Conservation (phyloP, 31 red algal species). For the Asparagopsis taxiformis region DNA sequence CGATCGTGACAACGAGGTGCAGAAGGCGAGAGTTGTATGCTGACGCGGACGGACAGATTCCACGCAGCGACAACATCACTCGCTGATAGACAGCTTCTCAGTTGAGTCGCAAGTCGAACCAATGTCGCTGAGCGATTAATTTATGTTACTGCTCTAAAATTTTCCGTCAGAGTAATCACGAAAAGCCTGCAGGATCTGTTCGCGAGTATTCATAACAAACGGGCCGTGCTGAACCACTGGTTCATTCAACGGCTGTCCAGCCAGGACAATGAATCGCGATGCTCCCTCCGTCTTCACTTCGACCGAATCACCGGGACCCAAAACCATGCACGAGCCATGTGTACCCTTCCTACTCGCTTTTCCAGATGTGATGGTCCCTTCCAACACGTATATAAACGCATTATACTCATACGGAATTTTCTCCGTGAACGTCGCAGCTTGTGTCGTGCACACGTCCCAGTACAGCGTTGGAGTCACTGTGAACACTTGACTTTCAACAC, state of each 20-base stretch:
- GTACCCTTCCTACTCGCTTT: constrained; percentile 36
- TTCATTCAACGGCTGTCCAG: constrained; percentile 82
- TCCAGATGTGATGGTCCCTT: constrained; percentile 47
- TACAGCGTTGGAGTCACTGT: constrained; percentile 83
- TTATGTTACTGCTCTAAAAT: too few species aligned
- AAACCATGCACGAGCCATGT: constrained; percentile 64
- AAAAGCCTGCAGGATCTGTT: constrained; percentile 88
- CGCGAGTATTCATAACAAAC: constrained; percentile 93
- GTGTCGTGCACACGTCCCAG: constrained; percentile 64
- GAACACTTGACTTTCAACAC: constrained; percentile 69
- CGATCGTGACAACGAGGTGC: too few species aligned
- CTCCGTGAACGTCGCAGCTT: constrained; percentile 48
- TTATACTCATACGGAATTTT: constrained; percentile 63
- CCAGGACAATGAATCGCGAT: constrained; percentile 76
- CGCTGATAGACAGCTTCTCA: too few species aligned
- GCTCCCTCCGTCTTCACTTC: constrained; percentile 31
- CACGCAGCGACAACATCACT: too few species aligned
- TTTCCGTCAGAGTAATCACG: constrained; percentile 79
- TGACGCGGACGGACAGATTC: too few species aligned
- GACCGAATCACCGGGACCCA: constrained; percentile 56
- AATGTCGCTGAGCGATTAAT: too few species aligned
- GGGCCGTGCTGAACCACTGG: constrained; percentile 91
- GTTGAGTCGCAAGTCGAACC: too few species aligned
- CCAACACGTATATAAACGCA: constrained; percentile 81
- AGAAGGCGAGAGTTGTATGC: too few species aligned